Evolutionary conservation across 2,329 filamentous ascomycete species (phyloP), one percentile per base, ranked within the genome.

Genomic region (Epichloe sibirici): DNA sequence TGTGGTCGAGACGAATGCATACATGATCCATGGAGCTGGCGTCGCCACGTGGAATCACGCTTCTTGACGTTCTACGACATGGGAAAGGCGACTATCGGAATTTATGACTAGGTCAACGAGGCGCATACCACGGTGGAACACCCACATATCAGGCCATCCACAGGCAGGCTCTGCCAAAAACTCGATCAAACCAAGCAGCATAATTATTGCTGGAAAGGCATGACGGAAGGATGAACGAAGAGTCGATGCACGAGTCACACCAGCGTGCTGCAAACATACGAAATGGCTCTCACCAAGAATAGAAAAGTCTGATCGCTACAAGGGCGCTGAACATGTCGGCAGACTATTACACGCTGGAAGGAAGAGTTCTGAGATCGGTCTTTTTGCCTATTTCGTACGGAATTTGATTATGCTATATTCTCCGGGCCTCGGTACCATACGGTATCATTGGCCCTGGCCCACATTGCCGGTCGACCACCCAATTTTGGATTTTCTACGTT

Each of bases 381-480:
- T 42, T 48, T 45, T 51, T 46, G 6, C 43, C 43, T 47, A 28
- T 49, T 35, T 45, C 11, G 5, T 15, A 38, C 48, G 31, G 48
- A 48, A 28, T 35, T 45, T 51, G 15, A 38, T 48, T n/a, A 34
- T 40, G 15, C 42, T 13, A 34, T 42, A 46, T 40, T 51, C 40
- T 40, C 53, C 49, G 49, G n/a, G 45, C 49, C 53, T 51, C 53
- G 49, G 53, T 31, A 48, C 11, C 35, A 21, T 21, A 21, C 17
- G 17, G 34, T n/a, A 15, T 7, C 39, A n/a, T 40, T 25, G 17
- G 39, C 37, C 15, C 28, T 52, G 39, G 45, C 40, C 48, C 42
- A 34, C 13, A 23, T 38, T 35, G 43, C 45, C 43, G 47, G 39
- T 21, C 38, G n/a, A 35, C 40, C 40, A 45, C 39, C 35, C 45